Conservation (phyloP, 345 rosid species). For the Hevea brasiliensis region DNA sequence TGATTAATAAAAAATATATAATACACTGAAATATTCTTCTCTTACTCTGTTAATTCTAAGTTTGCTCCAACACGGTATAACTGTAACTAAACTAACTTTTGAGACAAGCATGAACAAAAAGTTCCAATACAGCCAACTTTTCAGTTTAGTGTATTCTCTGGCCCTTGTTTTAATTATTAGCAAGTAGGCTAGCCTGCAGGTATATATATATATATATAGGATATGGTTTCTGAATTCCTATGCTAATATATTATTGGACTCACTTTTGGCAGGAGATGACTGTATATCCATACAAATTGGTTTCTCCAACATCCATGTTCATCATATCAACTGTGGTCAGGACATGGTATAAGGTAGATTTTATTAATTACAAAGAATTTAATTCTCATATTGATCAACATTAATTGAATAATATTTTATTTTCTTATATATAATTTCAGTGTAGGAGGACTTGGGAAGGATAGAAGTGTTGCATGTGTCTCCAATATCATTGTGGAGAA, state of each 20-base stretch:
- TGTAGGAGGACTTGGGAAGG: slow-evolving; percentile 78
- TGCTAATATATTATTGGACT: background rate
- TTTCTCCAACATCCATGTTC: slow-evolving; percentile 71
- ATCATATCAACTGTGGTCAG: slow-evolving; percentile 80
- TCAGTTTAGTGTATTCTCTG: background rate
- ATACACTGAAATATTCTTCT: no score
- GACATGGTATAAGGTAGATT: slow-evolving; percentile 95
- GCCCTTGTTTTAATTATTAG: slow-evolving; percentile 1
- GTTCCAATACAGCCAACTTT: slow-evolving; percentile 17
- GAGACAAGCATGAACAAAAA: slow-evolving; percentile 42
- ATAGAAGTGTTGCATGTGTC: slow-evolving; percentile 68
- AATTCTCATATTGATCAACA: no score
- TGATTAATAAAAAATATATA: no score
- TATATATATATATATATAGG: no score
- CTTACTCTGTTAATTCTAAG: no score
- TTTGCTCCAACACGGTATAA: no score
- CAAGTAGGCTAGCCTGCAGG: background rate
- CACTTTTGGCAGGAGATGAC: slow-evolving; percentile 66
- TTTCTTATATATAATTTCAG: slow-evolving; percentile 36
- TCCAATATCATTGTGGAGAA: slow-evolving; percentile 64
- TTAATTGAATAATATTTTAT: no score
- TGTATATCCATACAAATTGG: slow-evolving; percentile 91
- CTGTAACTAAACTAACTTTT: slow-evolving; percentile 50
- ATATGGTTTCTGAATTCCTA: no score
- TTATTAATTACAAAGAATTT: no score